phyloP scores from a whole-genome alignment of 169 alveolate species.

The Babesia ovata region DNA sequence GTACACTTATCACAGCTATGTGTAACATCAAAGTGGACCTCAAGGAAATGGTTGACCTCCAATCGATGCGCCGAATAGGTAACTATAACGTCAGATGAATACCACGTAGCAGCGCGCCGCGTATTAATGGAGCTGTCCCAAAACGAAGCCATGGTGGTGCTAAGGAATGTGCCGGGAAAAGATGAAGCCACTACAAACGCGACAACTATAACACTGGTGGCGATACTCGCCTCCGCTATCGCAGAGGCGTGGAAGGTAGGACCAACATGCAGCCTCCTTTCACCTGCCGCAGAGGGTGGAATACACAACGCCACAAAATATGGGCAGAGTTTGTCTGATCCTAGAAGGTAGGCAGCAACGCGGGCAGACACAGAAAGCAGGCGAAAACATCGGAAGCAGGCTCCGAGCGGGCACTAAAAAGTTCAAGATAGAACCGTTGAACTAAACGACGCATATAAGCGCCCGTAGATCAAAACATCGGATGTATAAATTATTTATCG shows the following conservation, averaged over 20 bases:
- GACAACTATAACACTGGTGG: slow-evolving; percentile 81
- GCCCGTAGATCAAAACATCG: too few relatives aligned
- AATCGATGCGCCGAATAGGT: slow-evolving; percentile 59
- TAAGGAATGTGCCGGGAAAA: slow-evolving; percentile 86
- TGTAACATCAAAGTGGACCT: slow-evolving; percentile 48
- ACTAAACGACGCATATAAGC: slow-evolving; percentile 35
- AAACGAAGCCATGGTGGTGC: slow-evolving; percentile 77
- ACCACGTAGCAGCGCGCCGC: slow-evolving; percentile 66
- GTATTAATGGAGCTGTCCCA: slow-evolving; percentile 78
- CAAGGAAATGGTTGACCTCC: slow-evolving; percentile 54
- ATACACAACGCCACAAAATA: slow-evolving; percentile 75
- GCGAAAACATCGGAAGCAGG: slow-evolving; percentile 85
- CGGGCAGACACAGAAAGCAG: slow-evolving; percentile 30
- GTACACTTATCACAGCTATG: slow-evolving; percentile 11
- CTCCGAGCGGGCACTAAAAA: slow-evolving; percentile 85
- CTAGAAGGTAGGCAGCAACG: slow-evolving; percentile 70
- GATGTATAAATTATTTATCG: neutral
- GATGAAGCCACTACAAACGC: slow-evolving; percentile 83
- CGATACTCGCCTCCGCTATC: slow-evolving; percentile 84
- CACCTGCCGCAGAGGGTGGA: slow-evolving; percentile 73
- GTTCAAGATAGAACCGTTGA: slow-evolving; percentile 83
- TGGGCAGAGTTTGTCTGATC: slow-evolving; percentile 83
- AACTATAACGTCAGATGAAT: neutral
- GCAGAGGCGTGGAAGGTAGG: slow-evolving; percentile 85
- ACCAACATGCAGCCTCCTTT: neutral